Evolutionary conservation across 164 flowering plant species (phyloP).

Genomic region (Nymphaea colorata): DNA sequence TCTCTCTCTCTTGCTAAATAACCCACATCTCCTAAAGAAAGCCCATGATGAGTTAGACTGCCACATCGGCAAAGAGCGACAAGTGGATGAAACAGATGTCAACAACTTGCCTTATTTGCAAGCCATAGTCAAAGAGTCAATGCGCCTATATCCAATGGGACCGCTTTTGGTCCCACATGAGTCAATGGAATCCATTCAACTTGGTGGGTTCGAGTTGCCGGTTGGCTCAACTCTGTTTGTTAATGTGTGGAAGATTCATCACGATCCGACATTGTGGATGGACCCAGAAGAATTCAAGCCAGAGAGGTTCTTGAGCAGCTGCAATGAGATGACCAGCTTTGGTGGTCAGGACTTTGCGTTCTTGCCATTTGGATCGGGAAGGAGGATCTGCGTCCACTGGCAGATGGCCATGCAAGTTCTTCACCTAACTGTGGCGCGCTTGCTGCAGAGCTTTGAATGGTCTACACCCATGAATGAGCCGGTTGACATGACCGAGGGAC

Average conservation of each 20-base stretch:
- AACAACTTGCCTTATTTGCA: no score
- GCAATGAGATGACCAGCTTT: background rate
- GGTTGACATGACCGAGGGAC: constrained; percentile 14
- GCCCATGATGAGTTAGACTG: no score
- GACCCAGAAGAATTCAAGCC: constrained; percentile 22
- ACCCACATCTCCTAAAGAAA: no score
- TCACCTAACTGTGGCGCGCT: constrained; percentile 15
- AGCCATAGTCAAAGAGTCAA: no score
- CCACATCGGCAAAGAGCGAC: no score
- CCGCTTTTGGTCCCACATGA: no score
- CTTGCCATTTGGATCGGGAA: constrained; percentile 20
- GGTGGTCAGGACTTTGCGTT: background rate
- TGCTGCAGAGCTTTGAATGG: constrained; percentile 19
- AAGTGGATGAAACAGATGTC: no score
- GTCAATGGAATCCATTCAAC: no score
- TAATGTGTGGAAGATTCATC: constrained; percentile 24
- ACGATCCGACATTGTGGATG: constrained; percentile 23
- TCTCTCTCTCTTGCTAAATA: no score
- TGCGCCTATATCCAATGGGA: no score
- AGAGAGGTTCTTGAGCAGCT: constrained; percentile 22
- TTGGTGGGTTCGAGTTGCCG: no score
- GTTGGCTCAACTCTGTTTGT: no score
- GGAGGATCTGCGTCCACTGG: constrained; percentile 17
- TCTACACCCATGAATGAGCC: background rate
- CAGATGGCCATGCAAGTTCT: constrained; percentile 9